Base-by-base conservation (phyloP, 306 rosid genomes). In the Pyrus pyrifolia region DNA sequence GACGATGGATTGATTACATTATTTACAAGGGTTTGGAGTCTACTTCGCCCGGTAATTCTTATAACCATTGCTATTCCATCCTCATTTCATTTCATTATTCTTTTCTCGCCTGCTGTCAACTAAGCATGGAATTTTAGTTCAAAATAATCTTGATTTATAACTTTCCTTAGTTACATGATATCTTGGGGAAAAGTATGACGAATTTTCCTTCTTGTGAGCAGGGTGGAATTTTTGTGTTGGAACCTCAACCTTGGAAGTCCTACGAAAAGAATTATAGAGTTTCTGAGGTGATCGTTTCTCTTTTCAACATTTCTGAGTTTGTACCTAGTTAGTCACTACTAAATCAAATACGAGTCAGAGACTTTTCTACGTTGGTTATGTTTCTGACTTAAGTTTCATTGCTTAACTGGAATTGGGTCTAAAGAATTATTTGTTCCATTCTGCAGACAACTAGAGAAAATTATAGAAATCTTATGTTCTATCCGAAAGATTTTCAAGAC, bases 211-310 rank as follows among this genome's bases (percentile, higher is more conserved):
- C 75, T 75, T 80, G 5, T 72, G 60, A 85, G 67, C 85, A 95
- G 97, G 99, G 97, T 86, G 99, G 97, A 77, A 75, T 91, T 77
- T 27, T 95, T 87, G 89, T 95, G 67, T 75, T 95, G 86, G 99
- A 95, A 91, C 97, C 99, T 79, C 99, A 95, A 81, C 97, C 97
- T 76, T 95, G 99, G 99, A 95, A 88, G 83, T 95, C 99, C 40
- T 88, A 88, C 46, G 87, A 82, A 80, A 78, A 58, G 52, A 88
- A 88, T 58, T 77, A 70, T 30, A 69, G 13, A 33, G 88, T 80
- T 10, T 86, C 92, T 33, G 87, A 88, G 90, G 92, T 86, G 78
- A 63, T 63, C 11, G 18, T 25, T 2, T 21, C 17, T 31, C 35
- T n/a, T 12, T 65, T 13, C n/a, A 25, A 2, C 29, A 77, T 35